phyloP scores from a whole-genome alignment of 176 grass and related monocot species.

The Bolboschoenus planiculmis region DNA sequence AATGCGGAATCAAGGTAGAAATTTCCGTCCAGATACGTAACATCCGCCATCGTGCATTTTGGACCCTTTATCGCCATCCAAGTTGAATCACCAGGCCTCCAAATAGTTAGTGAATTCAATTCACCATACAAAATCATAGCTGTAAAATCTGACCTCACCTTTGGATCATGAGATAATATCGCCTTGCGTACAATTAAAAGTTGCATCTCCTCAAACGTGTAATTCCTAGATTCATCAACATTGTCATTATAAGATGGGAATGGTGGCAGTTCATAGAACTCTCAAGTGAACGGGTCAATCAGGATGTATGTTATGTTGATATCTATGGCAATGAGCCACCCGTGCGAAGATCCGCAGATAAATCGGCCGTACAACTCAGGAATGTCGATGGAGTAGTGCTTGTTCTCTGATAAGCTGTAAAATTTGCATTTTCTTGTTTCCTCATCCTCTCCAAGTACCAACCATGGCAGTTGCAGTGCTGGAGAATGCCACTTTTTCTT shows the following conservation, averaged over 20 bases:
- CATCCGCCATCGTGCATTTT: background rate
- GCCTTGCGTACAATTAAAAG: background rate
- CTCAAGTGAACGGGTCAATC: background rate
- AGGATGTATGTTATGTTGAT: background rate
- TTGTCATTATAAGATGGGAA: background rate
- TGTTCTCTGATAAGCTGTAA: background rate
- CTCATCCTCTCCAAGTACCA: slow-evolving; percentile 4
- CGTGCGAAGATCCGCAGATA: background rate
- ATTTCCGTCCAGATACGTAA: background rate
- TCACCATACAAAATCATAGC: background rate
- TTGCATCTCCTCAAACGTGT: background rate
- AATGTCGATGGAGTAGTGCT: slow-evolving; percentile 6
- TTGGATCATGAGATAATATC: slow-evolving; percentile 2
- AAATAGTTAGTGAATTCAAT: background rate
- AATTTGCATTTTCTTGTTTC: background rate
- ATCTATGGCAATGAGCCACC: slow-evolving; percentile 7
- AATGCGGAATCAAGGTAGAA: background rate
- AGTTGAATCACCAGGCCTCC: background rate
- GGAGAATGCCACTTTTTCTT: background rate
- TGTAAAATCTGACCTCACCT: background rate
- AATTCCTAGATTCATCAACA: background rate
- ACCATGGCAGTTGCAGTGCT: background rate
- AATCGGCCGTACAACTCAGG: background rate
- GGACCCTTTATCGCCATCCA: background rate
- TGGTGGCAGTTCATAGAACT: background rate